Evolutionary conservation across 768 basidiomycete species (phyloP), one percentile per base, ranked within the genome.

Genomic region (Naganishia friedmannii): DNA sequence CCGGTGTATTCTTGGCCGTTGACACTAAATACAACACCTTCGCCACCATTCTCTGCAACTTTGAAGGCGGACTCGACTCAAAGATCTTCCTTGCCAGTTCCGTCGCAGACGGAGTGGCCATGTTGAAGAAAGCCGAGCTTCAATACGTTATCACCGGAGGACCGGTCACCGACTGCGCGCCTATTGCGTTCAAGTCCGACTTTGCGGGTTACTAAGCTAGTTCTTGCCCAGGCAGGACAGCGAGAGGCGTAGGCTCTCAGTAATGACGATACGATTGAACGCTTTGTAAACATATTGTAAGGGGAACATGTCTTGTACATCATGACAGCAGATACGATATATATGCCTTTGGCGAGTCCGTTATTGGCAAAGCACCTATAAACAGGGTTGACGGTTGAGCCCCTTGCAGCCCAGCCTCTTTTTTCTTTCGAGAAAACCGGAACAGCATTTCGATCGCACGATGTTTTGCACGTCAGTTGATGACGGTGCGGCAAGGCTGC

Each of bases 81-180:
- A 69, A 69, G 67, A 58, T 69, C 39, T 69, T 69, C 56, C 32
- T 69, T 23, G 54, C 55, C 8, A 69, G 17, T 21, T 53, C 54
- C 19, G 15, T 37, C 21, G 45, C 28, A 10, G 45, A 37, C 19
- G 67, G 67, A 42, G 26, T 60, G 26, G 56, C 31, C 34, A 69
- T 21, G 34, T 54, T 69, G 21, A 69, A 26, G 56, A 60, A 60
- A n/a, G 32, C 67, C 34, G 67, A 56, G 34, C 29, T 69, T 13
- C 31, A 69, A 42, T 69, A 56, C 56, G 67, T 69, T 34, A 54
- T 69, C 9, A 69, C 67, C 0, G 67, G 67, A 23, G 67, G 67
- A 15, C 34, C 42, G 23, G 67, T 69, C 12, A 37, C 29, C n/a
- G 37, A 26, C 67, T 69, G 67, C 34, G 29, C 34, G 13, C 55